These are phyloP conservation scores for Malassezia obtusa DNA, from an alignment of 1,284 basidiomycete species.

Conservation along the genomic window DNA sequence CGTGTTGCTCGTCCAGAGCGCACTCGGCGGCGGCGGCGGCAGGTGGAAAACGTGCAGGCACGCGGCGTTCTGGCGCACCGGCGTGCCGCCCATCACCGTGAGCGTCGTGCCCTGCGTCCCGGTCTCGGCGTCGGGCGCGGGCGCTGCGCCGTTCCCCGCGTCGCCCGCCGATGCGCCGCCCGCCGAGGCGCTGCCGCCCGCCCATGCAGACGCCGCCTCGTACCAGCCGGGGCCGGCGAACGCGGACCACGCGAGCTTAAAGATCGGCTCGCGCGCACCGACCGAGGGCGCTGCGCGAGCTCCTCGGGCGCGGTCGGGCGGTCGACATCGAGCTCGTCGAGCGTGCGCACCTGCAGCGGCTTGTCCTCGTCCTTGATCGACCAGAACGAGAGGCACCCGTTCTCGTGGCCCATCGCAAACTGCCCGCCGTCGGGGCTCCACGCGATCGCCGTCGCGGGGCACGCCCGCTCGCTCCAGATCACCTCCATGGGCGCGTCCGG, in stretches of 20 bases:
- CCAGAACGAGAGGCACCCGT: constrained; percentile 81
- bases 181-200: not conserved
- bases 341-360: constrained; percentile 62
- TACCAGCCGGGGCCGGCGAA: constrained; percentile 38
- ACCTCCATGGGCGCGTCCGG: constrained; percentile 51
- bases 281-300: not conserved
- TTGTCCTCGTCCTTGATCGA: constrained; percentile 68
- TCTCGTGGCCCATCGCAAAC: constrained; percentile 62
- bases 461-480: constrained; percentile 59
- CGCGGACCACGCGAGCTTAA: constrained; percentile 68
- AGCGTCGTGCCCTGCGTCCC: constrained; percentile 49
- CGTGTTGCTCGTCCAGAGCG: constrained; percentile 48
- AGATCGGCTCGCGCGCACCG: constrained; percentile 61
- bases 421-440: constrained; percentile 56
- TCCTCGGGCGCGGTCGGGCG: constrained; percentile 18
- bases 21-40: constrained; percentile 58
- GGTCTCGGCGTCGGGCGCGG: not conserved
- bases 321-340: constrained; percentile 35
- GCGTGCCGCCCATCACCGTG: constrained; percentile 64
- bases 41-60: constrained; percentile 65
- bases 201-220: constrained; percentile 7
- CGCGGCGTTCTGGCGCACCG: constrained; percentile 52
- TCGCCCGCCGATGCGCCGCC: not conserved
- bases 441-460: constrained; percentile 63
- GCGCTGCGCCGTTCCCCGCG: not conserved